Evolutionary conservation across 1,139 yeast genomes (phyloP), one percentile per base, ranked within the genome.

Genomic region (Yarrowia galli): DNA sequence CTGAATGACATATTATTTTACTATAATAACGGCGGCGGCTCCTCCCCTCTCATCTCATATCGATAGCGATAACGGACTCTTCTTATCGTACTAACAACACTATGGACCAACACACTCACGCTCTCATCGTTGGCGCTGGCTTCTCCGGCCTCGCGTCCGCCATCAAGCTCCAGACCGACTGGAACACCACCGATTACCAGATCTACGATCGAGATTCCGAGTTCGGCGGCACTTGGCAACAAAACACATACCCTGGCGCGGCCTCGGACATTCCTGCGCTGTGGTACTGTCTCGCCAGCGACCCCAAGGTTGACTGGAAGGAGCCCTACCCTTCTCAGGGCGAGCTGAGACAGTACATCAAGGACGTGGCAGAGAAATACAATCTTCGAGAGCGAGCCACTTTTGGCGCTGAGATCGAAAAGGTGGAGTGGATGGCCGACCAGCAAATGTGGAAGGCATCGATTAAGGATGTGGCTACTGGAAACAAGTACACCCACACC

Each of bases 221-320:
- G 23, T 54, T 54, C 25, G 86, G 86, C n/a, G 86, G 87, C 12
- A 83, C 86, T 46, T 83, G 87, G 87, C 82, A 79, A 73, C 82
- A 84, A 38, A 83, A 84, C 71, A 80, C 84, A 3, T 83, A 84
- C 70, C 86, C 86, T 2, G 86, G 75, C 13, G 74, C 46, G 2
- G 66, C 56, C 15, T 36, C 46, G 3, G 66, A 61, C 53, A 65
- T 65, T 53, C 67, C 67, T 12, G 67, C 67, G 3, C 46, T 54
- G 38, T 65, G 61, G 67, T 65, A 65, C 45, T 65, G 63, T 40
- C 64, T 65, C 16, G 49, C 61, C 10, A 38, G 43, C 6, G 67
- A 65, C 22, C 67, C 63, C 61, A 65, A 65, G 61, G 63, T 32
- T 3, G 63, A 65, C 63, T 65, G 67, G 67, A 42, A 32, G 13